phyloP scores from a whole-genome alignment of 257 asterid genomes.

The Pogostemon cablin region DNA sequence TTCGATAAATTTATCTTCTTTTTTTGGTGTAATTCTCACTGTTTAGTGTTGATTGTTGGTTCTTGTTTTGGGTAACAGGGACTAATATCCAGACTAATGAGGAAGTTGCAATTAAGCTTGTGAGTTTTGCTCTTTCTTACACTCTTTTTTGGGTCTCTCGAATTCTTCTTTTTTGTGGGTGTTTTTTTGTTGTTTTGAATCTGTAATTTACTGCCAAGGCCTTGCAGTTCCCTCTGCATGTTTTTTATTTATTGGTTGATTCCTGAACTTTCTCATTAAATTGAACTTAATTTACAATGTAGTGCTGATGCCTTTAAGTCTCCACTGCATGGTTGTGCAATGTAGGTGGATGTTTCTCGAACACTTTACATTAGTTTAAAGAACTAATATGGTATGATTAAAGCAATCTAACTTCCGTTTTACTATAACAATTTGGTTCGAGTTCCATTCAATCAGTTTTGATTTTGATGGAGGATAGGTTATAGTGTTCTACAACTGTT shows the following conservation, averaged over 20 bases:
- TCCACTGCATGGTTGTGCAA: too few species aligned
- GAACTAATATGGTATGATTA: conserved; percentile 11
- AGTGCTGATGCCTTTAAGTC: too few species aligned
- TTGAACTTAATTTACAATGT: conserved; percentile 10
- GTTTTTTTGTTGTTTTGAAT: not conserved
- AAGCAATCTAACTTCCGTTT: conserved; percentile 3
- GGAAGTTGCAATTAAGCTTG: conserved; percentile 89
- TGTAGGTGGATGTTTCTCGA: too few species aligned
- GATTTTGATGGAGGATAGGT: conserved; percentile 11
- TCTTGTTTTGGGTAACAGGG: conserved; percentile 41
- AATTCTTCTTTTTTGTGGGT: conserved; percentile 13
- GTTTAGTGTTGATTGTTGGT: conserved; percentile 30
- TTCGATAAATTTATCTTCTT: not conserved
- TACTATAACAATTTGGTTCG: not conserved
- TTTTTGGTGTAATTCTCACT: conserved; percentile 22
- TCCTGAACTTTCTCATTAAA: not conserved
- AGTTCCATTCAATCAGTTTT: not conserved
- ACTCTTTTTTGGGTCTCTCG: conserved; percentile 9
- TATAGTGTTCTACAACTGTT: conserved; percentile 16
- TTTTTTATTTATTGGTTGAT: not conserved
- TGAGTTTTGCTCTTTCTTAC: conserved; percentile 42
- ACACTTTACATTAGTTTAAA: not conserved
- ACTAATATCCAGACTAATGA: conserved; percentile 79
- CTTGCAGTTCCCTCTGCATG: conserved; percentile 21
- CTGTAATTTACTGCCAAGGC: not conserved